Conservation (phyloP, 768 basidiomycete genomes). For the Hericium erinaceus region DNA sequence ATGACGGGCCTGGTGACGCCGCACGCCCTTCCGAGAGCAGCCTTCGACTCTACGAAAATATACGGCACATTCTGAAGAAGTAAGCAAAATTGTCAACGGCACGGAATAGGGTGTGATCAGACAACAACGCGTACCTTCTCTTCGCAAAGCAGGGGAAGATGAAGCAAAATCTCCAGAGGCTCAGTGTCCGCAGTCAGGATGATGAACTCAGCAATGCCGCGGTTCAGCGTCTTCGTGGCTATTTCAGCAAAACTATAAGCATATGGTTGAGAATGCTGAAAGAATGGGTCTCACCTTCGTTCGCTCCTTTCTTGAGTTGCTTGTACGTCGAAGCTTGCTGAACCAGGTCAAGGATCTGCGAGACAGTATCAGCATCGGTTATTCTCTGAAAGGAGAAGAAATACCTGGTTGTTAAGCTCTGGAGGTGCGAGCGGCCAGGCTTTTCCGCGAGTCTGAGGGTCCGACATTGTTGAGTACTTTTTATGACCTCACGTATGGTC, state of each 20-base stretch:
- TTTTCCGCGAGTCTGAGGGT: constrained; percentile 49
- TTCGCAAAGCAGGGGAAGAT: constrained; percentile 94
- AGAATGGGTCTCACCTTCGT: constrained; percentile 63
- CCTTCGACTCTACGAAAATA: constrained; percentile 91
- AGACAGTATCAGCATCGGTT: neutral
- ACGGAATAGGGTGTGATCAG: neutral
- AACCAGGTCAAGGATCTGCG: constrained; percentile 87
- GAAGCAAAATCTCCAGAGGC: constrained; percentile 94
- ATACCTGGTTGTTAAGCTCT: constrained; percentile 80
- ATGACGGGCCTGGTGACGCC: constrained; percentile 94
- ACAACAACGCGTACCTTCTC: constrained; percentile 65
- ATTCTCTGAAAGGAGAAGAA: constrained; percentile 7
- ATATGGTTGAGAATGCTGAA: neutral
- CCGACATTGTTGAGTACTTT: constrained; percentile 41
- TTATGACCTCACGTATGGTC: constrained; percentile 66
- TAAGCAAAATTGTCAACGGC: neutral
- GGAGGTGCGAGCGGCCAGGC: constrained; percentile 87
- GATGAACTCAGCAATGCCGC: constrained; percentile 97
- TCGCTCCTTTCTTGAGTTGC: constrained; percentile 97
- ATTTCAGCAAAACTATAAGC: neutral
- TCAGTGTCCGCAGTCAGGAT: constrained; percentile 95
- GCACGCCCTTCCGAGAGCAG: constrained; percentile 91
- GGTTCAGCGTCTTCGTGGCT: constrained; percentile 98
- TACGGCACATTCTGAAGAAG: constrained; percentile 83
- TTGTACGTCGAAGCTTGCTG: constrained; percentile 97